Evolutionary conservation across 2,329 filamentous ascomycete genomes (phyloP).

Genomic region (Cladosporium sp.): DNA sequence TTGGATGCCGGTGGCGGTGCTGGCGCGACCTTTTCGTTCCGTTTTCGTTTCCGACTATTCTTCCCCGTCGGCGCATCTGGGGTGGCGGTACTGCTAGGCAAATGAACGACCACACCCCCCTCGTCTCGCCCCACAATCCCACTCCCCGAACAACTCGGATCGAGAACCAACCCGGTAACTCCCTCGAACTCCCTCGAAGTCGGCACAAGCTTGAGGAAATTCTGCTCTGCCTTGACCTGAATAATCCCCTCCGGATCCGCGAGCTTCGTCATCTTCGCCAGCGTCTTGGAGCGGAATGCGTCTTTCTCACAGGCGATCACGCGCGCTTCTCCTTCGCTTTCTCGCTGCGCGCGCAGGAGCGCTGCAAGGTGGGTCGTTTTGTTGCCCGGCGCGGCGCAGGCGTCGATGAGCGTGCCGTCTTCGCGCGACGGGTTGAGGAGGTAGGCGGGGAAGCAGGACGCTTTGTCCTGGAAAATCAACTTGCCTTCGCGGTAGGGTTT

Average conservation of each 20-base stretch:
- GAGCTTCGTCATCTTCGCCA: constrained; percentile 78
- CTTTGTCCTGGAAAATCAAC: constrained; percentile 92
- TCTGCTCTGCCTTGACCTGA: constrained; percentile 66
- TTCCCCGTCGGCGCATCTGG: constrained; percentile 7
- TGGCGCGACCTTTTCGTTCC: constrained; percentile 2
- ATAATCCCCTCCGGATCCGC: constrained; percentile 68
- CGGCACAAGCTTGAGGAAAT: constrained; percentile 77
- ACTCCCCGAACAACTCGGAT: constrained; percentile 93
- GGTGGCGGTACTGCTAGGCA: constrained; percentile 42
- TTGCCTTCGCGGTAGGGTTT: constrained; percentile 70
- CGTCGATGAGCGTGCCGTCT: constrained; percentile 80
- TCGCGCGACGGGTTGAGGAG: constrained; percentile 65
- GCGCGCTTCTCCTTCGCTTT: constrained; percentile 27
- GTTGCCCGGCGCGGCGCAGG: constrained; percentile 91
- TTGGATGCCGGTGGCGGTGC: too few species aligned
- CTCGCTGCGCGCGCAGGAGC: constrained; percentile 53
- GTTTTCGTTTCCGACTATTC: constrained; percentile 26
- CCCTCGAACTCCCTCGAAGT: constrained; percentile 54
- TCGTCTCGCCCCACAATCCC: constrained; percentile 90
- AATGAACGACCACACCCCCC: constrained; percentile 58
- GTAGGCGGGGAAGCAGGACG: constrained; percentile 93
- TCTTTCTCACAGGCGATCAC: constrained; percentile 83
- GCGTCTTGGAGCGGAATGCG: constrained; percentile 62
- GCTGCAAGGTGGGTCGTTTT: constrained; percentile 94
- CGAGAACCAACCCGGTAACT: constrained; percentile 81